These are phyloP conservation scores for Cotoneaster glaucophyllus DNA, from an alignment of 306 rosid species.

Conservation along the genomic window DNA sequence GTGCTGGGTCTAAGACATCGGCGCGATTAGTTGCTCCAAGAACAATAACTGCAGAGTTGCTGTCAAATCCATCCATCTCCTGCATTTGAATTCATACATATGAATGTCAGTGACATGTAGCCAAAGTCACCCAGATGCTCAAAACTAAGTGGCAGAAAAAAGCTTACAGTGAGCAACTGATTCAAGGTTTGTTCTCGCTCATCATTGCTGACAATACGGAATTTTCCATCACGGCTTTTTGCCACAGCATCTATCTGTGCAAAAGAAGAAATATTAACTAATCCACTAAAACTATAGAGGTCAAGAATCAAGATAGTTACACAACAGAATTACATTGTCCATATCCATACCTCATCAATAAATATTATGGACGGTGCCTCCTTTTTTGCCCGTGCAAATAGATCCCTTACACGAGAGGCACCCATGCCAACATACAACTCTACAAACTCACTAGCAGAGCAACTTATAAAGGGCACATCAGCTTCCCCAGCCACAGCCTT, in stretches of 20 bases:
- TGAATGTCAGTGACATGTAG: not conserved
- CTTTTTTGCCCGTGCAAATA: conserved; percentile 98
- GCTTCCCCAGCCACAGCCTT: conserved; percentile 99
- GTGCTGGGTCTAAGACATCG: conserved; percentile 91
- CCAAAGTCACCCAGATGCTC: conserved; percentile 12
- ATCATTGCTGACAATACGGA: conserved; percentile 89
- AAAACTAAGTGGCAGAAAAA: conserved; percentile 20
- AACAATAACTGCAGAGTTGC: conserved; percentile 91
- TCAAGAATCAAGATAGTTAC: conserved; percentile 8
- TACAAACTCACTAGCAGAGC: conserved; percentile 99
- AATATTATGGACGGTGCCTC: conserved; percentile 93
- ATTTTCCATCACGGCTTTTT: conserved; percentile 97
- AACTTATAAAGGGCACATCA: conserved; percentile 93
- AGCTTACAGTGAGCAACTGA: conserved; percentile 91
- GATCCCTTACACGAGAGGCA: conserved; percentile 99
- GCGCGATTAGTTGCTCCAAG: conserved; percentile 96
- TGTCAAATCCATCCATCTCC: conserved; percentile 99
- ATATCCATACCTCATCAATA: conserved; percentile 75
- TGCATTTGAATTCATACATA: conserved; percentile 28
- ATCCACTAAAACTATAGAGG: conserved; percentile 12
- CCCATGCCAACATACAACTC: conserved; percentile 99
- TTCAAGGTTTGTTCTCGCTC: conserved; percentile 98
- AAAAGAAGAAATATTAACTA: conserved; percentile 11
- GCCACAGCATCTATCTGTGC: conserved; percentile 98
- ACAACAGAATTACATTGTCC: conserved; percentile 1